phyloP scores from a whole-genome alignment of 1,139 yeast species.

The Pneumocystis murina region DNA sequence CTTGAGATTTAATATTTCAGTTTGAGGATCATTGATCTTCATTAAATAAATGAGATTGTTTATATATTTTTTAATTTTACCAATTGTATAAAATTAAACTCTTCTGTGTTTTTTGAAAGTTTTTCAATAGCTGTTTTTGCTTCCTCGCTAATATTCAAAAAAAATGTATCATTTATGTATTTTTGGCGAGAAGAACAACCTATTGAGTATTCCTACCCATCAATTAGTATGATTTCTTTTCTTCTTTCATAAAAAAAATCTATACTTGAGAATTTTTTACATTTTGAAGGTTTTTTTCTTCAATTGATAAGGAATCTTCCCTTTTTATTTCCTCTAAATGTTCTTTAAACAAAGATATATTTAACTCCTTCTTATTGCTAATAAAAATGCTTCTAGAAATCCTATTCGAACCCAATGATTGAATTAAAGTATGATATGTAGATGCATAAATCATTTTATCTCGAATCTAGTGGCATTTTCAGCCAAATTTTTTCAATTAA shows the following conservation, averaged over 20 bases:
- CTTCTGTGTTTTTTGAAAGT: not conserved
- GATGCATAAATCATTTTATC: slow-evolving; percentile 91
- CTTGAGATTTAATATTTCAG: slow-evolving; percentile 21
- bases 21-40: slow-evolving; percentile 22
- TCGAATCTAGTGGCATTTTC: slow-evolving; percentile 31
- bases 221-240: not conserved
- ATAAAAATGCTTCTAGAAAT: slow-evolving; percentile 42
- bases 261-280: slow-evolving; percentile 27
- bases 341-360: slow-evolving; percentile 31
- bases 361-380: slow-evolving; percentile 49
- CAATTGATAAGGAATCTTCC: slow-evolving; percentile 37
- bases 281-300: slow-evolving; percentile 39
- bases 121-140: slow-evolving; percentile 16
- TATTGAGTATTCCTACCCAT: not conserved
- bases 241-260: not conserved
- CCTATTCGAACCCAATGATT: slow-evolving; percentile 53
- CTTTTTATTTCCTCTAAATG: slow-evolving; percentile 27
- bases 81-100: not conserved
- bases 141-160: slow-evolving; percentile 13
- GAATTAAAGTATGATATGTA: slow-evolving; percentile 58
- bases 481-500: not conserved
- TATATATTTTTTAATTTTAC: slow-evolving; percentile 5
- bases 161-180: not conserved
- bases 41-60: slow-evolving; percentile 12
- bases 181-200: not conserved